These are phyloP conservation scores for Botrytis paeoniae DNA, from an alignment of 2,329 filamentous ascomycete species.

Conservation along the genomic window DNA sequence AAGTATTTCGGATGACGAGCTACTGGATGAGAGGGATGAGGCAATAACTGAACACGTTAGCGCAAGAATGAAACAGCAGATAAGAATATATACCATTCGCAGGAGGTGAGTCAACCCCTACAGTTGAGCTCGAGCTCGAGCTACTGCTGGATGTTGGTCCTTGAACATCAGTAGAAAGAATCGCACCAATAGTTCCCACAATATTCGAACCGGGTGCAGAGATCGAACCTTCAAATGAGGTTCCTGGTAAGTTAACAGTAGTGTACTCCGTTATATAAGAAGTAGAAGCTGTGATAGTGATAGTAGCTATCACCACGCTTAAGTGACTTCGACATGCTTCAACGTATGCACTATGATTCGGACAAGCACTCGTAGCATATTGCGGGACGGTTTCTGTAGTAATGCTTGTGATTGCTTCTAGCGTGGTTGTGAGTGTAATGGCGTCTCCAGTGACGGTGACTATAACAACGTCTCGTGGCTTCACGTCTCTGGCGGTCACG, in stretches of 20 bases:
- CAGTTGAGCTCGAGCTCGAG: neutral
- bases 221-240: neutral
- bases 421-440: constrained; percentile 3
- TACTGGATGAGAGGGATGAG: neutral
- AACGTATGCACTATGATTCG: constrained; percentile 3
- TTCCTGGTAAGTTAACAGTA: neutral
- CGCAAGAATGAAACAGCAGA: neutral
- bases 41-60: neutral
- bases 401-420: neutral
- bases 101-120: neutral
- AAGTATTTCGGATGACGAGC: neutral
- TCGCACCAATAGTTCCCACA: neutral
- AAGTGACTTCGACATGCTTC: constrained; percentile 1
- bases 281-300: neutral
- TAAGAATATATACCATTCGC: neutral
- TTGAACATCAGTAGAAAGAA: neutral
- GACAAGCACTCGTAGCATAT: constrained; percentile 2
- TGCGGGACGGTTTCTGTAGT: neutral
- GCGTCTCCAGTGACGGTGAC: neutral
- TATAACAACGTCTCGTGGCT: neutral
- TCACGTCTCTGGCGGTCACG: neutral
- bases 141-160: neutral
- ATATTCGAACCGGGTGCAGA: neutral
- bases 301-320: neutral
- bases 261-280: constrained; percentile 5